Base-by-base conservation (phyloP, 2,329 filamentous ascomycete genomes). In the Falciphora oryzae region DNA sequence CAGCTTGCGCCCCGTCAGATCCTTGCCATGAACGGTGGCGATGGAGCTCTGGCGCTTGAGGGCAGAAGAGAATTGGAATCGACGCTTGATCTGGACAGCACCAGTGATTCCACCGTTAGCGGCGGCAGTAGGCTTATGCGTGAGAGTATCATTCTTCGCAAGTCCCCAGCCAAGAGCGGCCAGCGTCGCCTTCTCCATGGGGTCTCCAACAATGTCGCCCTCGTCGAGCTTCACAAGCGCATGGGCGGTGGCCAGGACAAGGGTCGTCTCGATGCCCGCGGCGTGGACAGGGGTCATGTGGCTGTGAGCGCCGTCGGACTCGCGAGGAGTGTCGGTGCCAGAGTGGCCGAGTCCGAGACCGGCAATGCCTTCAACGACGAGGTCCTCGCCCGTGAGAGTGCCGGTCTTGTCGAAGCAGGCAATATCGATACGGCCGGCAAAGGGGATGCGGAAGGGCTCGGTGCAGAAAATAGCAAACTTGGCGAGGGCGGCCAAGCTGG, bases 381-480 rank as follows among this genome's bases (percentile, higher is more conserved):
- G 82, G 74, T 99, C 94, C 75, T 99, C 95, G 62, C 95, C 95
- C 53, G 95, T 99, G 66, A 99, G 79, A 1, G 95, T 99, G 69
- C 95, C 95, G 16, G 95, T 99, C 83, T 99, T 99, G 78, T 99
- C 95, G 70, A 99, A 99, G 80, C 95, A 99, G 68, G 95, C 93
- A 64, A 99, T 85, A 75, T 99, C 96, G 66, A 99, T 91, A 68
- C 95, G 91, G 38, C 95, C 95, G 69, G 93, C 96, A 71, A 91
- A 98, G 0, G 96, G 96, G 72, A 99, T 99, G 65, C 95, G 89
- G 87, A 99, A 99, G 32, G 95, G 95, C 76, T 99, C 96, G 2
- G 95, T 99, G 75, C 95, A 99, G 82, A 97, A 99, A 72, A 99
- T 99, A 66, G 96, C 95, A 70, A 89, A 94, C 76, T 94, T 96